Evolutionary conservation across 805 yeast species (phyloP), one percentile per base, ranked within the genome.

Genomic region (Lachancea quebecensis): DNA sequence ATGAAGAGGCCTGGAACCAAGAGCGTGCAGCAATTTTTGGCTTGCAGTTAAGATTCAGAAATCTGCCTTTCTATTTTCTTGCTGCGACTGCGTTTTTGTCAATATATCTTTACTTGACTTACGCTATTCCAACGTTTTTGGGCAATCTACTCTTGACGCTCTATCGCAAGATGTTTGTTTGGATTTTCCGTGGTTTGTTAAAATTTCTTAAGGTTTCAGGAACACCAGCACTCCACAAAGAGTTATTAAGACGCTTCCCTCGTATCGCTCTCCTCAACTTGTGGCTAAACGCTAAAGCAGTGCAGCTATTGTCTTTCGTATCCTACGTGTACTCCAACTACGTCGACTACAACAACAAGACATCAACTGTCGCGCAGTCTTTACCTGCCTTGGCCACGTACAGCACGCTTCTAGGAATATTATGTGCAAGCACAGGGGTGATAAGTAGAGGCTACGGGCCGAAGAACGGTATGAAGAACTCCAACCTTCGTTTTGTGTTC

Each of bases 401-500:
- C 34, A 18, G 53, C 27, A 60, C 66, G 14, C 46, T 55, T 2
- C 45, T 64, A 9, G 12, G 40, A 1, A 17, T 62, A 2, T 39
- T 58, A n/a, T 60, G 61, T 40, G 18, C 47, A 4, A 44, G 57
- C 7, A 54, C 66, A 1, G 60, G 57, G 25, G 28, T 56, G 25
- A 38, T 60, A 2, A 44, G 55, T 11, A 55, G 44, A 38, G 66
- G 65, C 3, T 57, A 51, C 46, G 49, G 60, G 18, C 56, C 58
- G 21, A 46, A 51, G 15, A 55, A 58, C 39, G 60, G 65, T 35
- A 58, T 64, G 64, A 54, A 54, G 34, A 57, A 55, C 36, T 47
- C 54, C 0, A 62, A 66, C 1, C 66, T 74, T 41, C 72, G 93
- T 50, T 62, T 67, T 10, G 41, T 76, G 2, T 83, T 77, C 56